These are phyloP conservation scores for Lippia alba DNA, from an alignment of 305 asterid genomes.

Conservation along the genomic window DNA sequence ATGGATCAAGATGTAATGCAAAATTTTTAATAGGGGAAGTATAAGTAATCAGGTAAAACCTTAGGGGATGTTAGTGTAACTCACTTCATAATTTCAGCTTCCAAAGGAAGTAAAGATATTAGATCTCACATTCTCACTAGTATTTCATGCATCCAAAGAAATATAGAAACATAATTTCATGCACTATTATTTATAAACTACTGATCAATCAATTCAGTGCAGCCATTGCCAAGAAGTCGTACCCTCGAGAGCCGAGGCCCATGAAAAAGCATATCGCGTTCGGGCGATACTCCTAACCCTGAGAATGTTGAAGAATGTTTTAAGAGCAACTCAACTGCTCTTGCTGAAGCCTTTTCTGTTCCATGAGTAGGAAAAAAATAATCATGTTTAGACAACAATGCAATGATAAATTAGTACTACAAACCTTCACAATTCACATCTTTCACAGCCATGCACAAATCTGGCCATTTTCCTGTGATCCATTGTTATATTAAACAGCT, in stretches of 20 bases:
- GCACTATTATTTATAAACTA: not conserved
- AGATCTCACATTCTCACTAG: slow-evolving; percentile 82
- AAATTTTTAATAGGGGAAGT: too few species aligned
- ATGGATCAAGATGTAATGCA: too few species aligned
- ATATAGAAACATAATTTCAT: not conserved
- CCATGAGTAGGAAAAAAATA: slow-evolving; percentile 24
- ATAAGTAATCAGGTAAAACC: too few species aligned
- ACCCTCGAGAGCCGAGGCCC: slow-evolving; percentile 99
- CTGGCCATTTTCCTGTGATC: slow-evolving; percentile 83
- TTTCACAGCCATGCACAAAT: slow-evolving; percentile 82
- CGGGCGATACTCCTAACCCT: slow-evolving; percentile 80
- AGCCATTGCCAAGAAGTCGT: slow-evolving; percentile 14
- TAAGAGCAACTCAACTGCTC: slow-evolving; percentile 96
- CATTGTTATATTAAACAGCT: slow-evolving; percentile 42
- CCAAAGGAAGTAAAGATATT: not conserved
- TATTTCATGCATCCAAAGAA: slow-evolving; percentile 25
- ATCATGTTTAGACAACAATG: slow-evolving; percentile 22
- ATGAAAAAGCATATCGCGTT: slow-evolving; percentile 89
- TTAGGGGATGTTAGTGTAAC: too few species aligned
- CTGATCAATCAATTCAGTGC: too few species aligned
- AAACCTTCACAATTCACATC: slow-evolving; percentile 66
- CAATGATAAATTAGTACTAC: slow-evolving; percentile 18
- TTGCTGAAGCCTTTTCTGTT: slow-evolving; percentile 94
- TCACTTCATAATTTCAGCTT: too few species aligned
- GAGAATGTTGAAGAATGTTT: slow-evolving; percentile 73